Base-by-base conservation (phyloP, 2,329 filamentous ascomycete genomes). In the Pseudogymnoascus sp. region DNA sequence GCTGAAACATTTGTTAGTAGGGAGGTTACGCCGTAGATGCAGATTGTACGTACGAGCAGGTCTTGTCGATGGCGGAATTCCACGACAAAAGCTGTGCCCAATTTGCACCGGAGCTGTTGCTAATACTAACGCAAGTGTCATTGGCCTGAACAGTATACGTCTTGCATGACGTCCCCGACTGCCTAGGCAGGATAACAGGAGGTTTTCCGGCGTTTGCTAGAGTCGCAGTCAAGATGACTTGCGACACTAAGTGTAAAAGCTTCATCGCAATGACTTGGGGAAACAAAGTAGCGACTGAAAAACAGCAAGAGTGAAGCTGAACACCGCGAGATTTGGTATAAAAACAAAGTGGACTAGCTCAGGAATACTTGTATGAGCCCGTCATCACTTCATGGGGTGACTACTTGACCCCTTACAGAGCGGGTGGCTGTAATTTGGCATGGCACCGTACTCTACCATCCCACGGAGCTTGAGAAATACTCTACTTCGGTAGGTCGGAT, bases 41-140 rank as follows among this genome's bases (percentile, higher is more conserved):
- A 41, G 38, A 11, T 22, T 22, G 38, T 11, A 41, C 38, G 16
- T 41, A 41, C 38, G 38, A 41, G 38, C 38, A 41, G 7, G 38
- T 41, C 38, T 41, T 41, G 16, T 41, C 16, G 7, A 41, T 41
- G 59, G 64, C 35, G 50, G 64, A 56, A 33, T 66, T 60, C 62
- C 61, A 53, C 40, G 50, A 16, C 43, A 22, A 35, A 35, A 46
- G 16, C 37, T 65, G 46, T 14, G 62, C 60, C 16, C 62, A 64
- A 4, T 59, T 31, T 1, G 41, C 26, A 2, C 59, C 46, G 10
- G 53, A 16, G 37, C 14, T 28, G 12, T 60, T 61, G 22, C 60
- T 43, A 16, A 53, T 37, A 19, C 53, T 31, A 22, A 70, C 41
- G 61, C 69, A 70, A 31, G 31, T 59, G 53, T 59, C 53, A 10